Evolutionary conservation across 495 filamentous ascomycete genomes (phyloP), one percentile per base, ranked within the genome.

Genomic region (Hypoxylon perforatum): DNA sequence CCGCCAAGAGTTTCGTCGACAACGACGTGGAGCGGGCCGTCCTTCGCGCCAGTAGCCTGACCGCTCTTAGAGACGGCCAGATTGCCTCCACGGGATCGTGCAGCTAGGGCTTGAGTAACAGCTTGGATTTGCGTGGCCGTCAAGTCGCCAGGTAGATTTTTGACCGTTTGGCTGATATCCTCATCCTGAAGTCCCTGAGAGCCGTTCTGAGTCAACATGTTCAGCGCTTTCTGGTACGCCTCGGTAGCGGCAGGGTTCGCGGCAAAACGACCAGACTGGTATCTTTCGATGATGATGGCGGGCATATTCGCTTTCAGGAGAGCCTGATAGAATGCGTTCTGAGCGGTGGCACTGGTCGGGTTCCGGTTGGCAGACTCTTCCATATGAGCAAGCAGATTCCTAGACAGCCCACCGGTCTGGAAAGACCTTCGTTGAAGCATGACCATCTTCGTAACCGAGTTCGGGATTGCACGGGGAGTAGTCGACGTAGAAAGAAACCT

Each of bases 291-390:
- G 25, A 98, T 81, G 49, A 98, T 97, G 6, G 91, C 89, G 5
- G 95, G 91, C 89, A 97, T 93, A 71, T 96, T 92, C 10, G 93
- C 93, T 65, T 87, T 89, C 19, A 97, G 80, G n/a, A 98, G 86
- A 33, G 92, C 89, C 70, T 92, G 88, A 76, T 99, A 99, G 75
- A 99, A 97, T 18, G 91, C 88, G 77, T 92, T 93, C 77, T 99
- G 95, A 14, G 92, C 89, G 22, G 87, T 90, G 12, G 92, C 86
- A 76, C 90, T 97, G 65, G 83, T 87, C 2, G 95, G 91, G 67
- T 96, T 94, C 78, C 91, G 91, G 76, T 97, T 98, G 35, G 95
- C 96, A 21, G 90, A 88, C 73, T 92, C 90, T 78, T 99, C 95
- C 68, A 82, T 75, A 67, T 78, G 78, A 21, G 81, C 84, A 30